Conservation (phyloP, 2,329 filamentous ascomycete genomes). For the Aspergillus ochraceoroseus region DNA sequence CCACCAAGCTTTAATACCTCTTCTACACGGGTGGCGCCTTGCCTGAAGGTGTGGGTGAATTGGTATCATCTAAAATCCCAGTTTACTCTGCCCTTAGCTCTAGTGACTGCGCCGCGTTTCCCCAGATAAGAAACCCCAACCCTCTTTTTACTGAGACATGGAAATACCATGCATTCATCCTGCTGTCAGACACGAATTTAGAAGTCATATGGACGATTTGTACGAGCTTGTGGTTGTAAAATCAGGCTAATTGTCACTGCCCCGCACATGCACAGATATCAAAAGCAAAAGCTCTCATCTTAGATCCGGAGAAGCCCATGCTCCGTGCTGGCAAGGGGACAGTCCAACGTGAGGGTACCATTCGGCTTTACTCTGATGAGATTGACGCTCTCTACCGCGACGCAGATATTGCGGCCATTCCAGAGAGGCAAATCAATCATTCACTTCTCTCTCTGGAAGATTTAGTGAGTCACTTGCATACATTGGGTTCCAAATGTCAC, state of each 20-base stretch:
- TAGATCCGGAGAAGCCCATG: constrained; percentile 1
- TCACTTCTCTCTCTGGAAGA: not conserved
- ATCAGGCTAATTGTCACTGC: constrained; percentile 3
- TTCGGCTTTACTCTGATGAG: constrained; percentile 1
- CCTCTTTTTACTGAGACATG: not conserved
- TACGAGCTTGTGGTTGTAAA: constrained; percentile 1
- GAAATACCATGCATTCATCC: constrained; percentile 2
- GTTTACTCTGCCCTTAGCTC: not conserved
- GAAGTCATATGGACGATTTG: not conserved
- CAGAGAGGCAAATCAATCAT: constrained; percentile 34
- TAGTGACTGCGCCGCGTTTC: constrained; percentile 1
- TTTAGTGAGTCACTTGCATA: not conserved
- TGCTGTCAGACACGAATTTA: not conserved
- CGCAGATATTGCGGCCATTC: not conserved
- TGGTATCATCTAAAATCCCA: not conserved
- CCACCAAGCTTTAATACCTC: constrained; percentile 2
- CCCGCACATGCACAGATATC: constrained; percentile 6
- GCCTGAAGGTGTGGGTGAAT: not conserved
- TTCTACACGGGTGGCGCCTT: constrained; percentile 1
- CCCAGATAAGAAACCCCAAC: not conserved
- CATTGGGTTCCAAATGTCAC: not conserved
- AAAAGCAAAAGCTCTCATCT: not conserved
- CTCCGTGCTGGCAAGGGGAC: constrained; percentile 4
- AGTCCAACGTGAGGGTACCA: constrained; percentile 1
- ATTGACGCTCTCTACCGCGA: constrained; percentile 4